phyloP scores from a whole-genome alignment of 495 filamentous ascomycete genomes.

The Tuber microsphaerosporum region DNA sequence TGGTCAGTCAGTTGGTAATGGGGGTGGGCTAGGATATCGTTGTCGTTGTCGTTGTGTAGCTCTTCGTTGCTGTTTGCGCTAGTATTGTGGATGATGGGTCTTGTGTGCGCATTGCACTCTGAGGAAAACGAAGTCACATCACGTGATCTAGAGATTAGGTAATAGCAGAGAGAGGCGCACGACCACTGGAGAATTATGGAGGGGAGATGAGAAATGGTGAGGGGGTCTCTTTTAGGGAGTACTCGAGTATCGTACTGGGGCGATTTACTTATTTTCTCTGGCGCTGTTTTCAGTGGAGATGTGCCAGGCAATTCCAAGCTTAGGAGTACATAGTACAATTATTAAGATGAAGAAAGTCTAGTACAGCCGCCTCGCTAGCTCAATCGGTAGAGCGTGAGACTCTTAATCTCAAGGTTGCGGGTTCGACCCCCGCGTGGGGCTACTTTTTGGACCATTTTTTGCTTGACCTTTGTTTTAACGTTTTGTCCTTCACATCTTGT shows the following conservation, averaged over 20 bases:
- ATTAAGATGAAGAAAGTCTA: too few species aligned
- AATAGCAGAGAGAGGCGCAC: not conserved
- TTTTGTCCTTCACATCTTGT: too few species aligned
- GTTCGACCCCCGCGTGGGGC: slow-evolving; percentile 55
- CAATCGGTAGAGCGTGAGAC: slow-evolving; percentile 57
- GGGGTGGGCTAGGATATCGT: slow-evolving; percentile 20
- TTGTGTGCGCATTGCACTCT: slow-evolving; percentile 16
- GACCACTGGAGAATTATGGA: not conserved
- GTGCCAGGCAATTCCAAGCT: not conserved
- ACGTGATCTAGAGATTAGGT: slow-evolving; percentile 16
- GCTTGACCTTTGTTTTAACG: too few species aligned
- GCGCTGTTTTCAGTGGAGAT: not conserved
- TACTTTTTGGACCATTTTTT: slow-evolving; percentile 12
- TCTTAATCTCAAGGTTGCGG: slow-evolving; percentile 56
- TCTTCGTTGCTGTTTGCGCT: slow-evolving; percentile 19
- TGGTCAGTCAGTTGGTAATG: slow-evolving; percentile 24
- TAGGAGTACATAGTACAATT: not conserved
- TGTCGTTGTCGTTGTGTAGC: slow-evolving; percentile 19
- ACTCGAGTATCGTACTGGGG: not conserved
- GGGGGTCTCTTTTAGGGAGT: not conserved
- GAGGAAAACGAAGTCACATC: slow-evolving; percentile 30
- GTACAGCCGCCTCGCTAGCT: slow-evolving; percentile 44
- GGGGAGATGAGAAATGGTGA: not conserved
- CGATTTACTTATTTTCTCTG: not conserved
- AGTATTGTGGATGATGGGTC: not conserved